Evolutionary conservation across 306 rosid species (phyloP).

Genomic region (Glycyrrhiza uralensis): DNA sequence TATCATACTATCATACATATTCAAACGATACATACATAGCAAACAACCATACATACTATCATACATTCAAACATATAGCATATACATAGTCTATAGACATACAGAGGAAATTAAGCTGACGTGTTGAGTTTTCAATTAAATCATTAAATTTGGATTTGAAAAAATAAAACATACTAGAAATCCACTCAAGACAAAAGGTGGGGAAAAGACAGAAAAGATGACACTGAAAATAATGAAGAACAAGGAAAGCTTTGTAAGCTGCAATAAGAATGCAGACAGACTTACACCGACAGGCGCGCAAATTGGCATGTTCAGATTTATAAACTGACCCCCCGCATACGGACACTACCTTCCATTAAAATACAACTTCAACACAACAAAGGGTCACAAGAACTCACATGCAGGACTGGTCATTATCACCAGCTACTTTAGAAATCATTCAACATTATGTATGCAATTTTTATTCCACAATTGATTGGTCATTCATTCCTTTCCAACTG

Average conservation of each 20-base stretch:
- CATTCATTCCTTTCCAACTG: constrained; percentile 21
- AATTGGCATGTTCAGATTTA: constrained; percentile 2
- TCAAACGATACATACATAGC: no score
- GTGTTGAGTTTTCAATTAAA: background rate
- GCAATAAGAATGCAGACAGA: background rate
- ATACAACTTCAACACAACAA: background rate
- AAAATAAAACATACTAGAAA: background rate
- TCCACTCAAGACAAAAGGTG: background rate
- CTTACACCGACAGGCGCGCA: background rate
- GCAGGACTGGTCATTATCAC: background rate
- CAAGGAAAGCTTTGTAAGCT: background rate
- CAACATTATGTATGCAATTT: background rate
- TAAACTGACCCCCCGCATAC: background rate
- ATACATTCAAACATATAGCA: no score
- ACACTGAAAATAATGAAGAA: background rate
- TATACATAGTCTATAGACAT: no score
- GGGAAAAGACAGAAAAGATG: background rate
- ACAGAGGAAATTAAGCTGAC: background rate
- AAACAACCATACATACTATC: no score
- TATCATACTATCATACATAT: no score
- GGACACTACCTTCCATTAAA: background rate
- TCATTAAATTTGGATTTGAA: background rate
- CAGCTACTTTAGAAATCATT: background rate
- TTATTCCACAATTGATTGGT: background rate
- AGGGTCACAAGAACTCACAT: background rate